A percentile compares a stretch with the other conserved stretches of the same genome.
Conservation (phyloP, 164 flowering plant genomes). For the Annona cherimola region DNA sequence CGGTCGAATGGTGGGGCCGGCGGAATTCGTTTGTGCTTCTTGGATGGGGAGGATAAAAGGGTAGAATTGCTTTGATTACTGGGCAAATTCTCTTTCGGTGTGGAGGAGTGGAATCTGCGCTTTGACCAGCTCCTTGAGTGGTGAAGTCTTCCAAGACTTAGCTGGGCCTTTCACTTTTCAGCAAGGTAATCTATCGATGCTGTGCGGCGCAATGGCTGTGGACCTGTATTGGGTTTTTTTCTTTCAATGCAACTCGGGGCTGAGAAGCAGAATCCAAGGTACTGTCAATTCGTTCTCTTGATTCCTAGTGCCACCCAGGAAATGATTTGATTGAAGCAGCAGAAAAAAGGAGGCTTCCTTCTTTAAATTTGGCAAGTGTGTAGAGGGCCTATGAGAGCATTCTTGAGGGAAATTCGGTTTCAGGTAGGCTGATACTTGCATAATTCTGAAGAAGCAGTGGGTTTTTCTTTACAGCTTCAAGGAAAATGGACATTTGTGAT, state of each 20-base stretch:
- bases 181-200: not conserved
- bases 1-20: not conserved
- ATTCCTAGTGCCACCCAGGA: not conserved
- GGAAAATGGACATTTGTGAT: slow-evolving; percentile 44
- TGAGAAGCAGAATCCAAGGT: not conserved
- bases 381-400: not conserved
- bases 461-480: not conserved
- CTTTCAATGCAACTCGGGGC: not conserved
- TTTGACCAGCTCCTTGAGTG: not conserved
- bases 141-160: not conserved
- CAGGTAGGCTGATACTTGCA: not conserved
- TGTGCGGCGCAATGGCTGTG: not conserved
- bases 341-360: not conserved
- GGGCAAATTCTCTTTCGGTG: not conserved
- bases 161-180: not conserved
- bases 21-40: not conserved
- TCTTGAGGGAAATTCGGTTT: not conserved
- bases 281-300: not conserved
- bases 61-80: not conserved
- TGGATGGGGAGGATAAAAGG: not conserved
- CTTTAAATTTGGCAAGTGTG: not conserved
- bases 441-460: not conserved
- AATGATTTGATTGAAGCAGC: not conserved
- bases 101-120: not conserved
- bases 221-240: not conserved